These are phyloP conservation scores for Mrakia frigida DNA, from an alignment of 768 basidiomycete genomes.

Conservation along the genomic window DNA sequence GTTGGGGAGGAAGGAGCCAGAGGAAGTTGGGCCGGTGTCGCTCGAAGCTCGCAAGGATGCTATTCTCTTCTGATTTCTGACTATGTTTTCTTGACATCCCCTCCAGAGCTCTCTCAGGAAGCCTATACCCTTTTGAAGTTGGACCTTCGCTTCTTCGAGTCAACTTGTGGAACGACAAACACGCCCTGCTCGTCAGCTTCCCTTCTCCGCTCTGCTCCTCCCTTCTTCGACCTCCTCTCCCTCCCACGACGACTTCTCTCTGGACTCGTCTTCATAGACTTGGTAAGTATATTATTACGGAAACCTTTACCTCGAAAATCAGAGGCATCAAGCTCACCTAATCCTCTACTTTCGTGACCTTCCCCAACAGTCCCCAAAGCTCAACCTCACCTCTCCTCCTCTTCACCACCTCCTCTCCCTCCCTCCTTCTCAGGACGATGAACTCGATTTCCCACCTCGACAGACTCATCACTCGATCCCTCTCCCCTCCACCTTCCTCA, in stretches of 20 bases:
- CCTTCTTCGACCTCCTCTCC: no score
- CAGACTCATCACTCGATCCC: constrained; percentile 3
- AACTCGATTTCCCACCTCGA: constrained; percentile 16
- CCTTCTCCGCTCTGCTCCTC: no score
- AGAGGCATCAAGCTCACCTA: no score
- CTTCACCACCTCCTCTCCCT: neutral
- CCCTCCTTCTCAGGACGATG: neutral
- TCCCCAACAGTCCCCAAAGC: neutral
- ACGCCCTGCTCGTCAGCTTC: no score
- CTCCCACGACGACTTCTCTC: no score
- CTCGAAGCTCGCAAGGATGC: neutral
- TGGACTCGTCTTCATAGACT: no score
- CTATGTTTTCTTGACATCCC: neutral
- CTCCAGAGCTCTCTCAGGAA: neutral
- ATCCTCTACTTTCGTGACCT: no score
- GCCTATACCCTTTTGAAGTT: neutral
- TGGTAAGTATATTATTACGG: no score
- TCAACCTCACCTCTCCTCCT: constrained; percentile 8
- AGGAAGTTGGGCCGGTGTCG: neutral
- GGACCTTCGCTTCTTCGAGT: no score
- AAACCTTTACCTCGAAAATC: no score
- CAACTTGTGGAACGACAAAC: no score
- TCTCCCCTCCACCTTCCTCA: neutral
- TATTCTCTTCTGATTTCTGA: neutral
- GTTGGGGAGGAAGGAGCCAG: neutral